Base-by-base conservation (phyloP, 176 grass and related monocot genomes). In the Musa schizocarpa region DNA sequence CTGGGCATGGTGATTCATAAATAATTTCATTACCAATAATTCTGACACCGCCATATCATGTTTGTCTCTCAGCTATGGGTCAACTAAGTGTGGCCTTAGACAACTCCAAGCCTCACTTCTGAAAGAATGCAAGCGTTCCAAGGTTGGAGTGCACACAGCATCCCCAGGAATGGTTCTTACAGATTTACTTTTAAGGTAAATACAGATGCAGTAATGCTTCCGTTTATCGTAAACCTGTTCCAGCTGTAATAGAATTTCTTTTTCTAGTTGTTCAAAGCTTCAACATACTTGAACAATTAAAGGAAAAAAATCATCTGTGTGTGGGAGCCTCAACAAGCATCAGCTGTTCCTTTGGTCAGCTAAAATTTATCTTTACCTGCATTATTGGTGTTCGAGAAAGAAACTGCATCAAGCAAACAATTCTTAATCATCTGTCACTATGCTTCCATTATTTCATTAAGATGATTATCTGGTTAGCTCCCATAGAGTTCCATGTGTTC, bases 151-250 rank as follows among this genome's bases (percentile, higher is more conserved):
- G 22, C 96, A 95, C 81, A 99, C 96, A 11, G 96, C 95, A 17
- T 99, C 96, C 75, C 96, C 96, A 76, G 96, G 96, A 74, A 99
- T 99, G 96, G 91, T 99, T 74, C 91, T 99, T 24, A 95, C 96
- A 29, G 96, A 99, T 65, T 82, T 99, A 74, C 88, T 99, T 66
- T 74, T 99, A 69, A 99, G 96, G 96, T 95, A 89, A 82, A 14
- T 3, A 58, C 43, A 13, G 11, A 23, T n/a, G 59, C n/a, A 3
- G 58, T 9, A n/a, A 49, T 21, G 68, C 11, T 21, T 11, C 11
- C 1, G 1, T 50, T 20, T 9, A 43, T 43, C 34, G 0, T 43
- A 43, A 43, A 43, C 34, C 4, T 43, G 34, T 3, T 43, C 34
- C 34, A 43, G 34, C 4, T 43, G 34, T 43, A 43, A 43, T 43